Conservation (phyloP, 225 moss, liverwort and hornwort genomes). For the Pseudisothecium myosuroides region DNA sequence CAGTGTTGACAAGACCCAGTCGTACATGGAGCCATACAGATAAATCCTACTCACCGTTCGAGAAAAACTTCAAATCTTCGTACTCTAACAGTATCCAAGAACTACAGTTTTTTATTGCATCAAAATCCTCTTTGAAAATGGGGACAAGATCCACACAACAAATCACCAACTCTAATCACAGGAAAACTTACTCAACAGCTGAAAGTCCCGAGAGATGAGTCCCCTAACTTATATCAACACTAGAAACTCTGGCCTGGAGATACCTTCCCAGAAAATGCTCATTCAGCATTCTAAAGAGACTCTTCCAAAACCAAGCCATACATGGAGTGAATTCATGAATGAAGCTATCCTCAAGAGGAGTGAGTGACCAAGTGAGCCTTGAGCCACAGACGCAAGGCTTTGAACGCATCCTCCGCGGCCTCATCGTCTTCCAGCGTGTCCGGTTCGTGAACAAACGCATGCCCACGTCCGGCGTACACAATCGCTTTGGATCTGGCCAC, state of each 20-base stretch:
- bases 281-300: neutral
- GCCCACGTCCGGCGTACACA: constrained; percentile 59
- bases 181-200: neutral
- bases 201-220: neutral
- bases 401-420: constrained; percentile 62
- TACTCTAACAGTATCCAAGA: neutral
- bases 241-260: neutral
- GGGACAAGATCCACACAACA: neutral
- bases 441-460: constrained; percentile 65
- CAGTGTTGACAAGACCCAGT: neutral
- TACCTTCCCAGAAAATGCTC: neutral
- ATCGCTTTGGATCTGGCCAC: constrained; percentile 45
- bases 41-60: neutral
- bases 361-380: constrained; percentile 32
- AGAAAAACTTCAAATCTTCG: neutral
- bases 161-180: neutral
- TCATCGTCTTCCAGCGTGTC: constrained; percentile 54
- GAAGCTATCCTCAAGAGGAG: neutral
- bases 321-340: neutral
- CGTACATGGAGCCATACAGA: neutral
- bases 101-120: neutral
- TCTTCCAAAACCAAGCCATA: neutral
- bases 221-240: too few species aligned
- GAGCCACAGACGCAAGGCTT: constrained; percentile 49
- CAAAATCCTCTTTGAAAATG: neutral